Evolutionary conservation across 352 stramenopile species (phyloP).

Genomic region (Phytophthora nicotianae): DNA sequence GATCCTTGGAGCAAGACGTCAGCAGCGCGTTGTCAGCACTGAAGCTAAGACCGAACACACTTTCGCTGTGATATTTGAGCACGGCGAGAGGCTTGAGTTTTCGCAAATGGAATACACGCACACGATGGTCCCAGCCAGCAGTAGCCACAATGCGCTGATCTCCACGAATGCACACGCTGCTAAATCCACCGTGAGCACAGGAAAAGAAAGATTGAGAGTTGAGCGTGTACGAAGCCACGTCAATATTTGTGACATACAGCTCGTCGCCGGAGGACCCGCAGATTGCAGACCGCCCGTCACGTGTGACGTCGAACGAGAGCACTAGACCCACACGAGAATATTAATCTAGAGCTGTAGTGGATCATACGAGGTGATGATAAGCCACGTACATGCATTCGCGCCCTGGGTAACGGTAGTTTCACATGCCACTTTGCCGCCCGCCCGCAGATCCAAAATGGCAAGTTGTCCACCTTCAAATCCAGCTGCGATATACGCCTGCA

Average conservation of each 20-base stretch:
- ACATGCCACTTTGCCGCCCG: conserved; percentile 48
- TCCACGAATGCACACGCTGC: conserved; percentile 59
- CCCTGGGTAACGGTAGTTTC: conserved; percentile 54
- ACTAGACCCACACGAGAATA: conserved; percentile 36
- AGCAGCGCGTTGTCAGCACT: conserved; percentile 63
- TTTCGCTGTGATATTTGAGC: conserved; percentile 83
- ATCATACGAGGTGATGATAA: not conserved
- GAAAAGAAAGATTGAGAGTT: conserved; percentile 56
- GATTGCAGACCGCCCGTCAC: conserved; percentile 55
- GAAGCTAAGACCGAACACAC: conserved; percentile 76
- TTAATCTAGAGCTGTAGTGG: conserved; percentile 2
- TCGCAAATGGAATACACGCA: conserved; percentile 76
- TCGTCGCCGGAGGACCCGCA: conserved; percentile 69
- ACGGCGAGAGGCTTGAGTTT: conserved; percentile 79
- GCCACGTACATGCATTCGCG: conserved; percentile 57
- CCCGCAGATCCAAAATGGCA: conserved; percentile 65
- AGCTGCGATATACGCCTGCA: conserved; percentile 53
- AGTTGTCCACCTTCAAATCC: conserved; percentile 80
- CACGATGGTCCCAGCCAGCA: conserved; percentile 77
- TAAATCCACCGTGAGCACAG: conserved; percentile 67
- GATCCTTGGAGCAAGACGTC: conserved; percentile 78
- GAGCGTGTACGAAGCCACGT: conserved; percentile 46
- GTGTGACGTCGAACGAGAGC: conserved; percentile 71
- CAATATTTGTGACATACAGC: conserved; percentile 51
- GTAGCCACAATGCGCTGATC: conserved; percentile 85